phyloP scores from a whole-genome alignment of 371 early-diverging fungal genomes.

The Actinomortierella wolfii region DNA sequence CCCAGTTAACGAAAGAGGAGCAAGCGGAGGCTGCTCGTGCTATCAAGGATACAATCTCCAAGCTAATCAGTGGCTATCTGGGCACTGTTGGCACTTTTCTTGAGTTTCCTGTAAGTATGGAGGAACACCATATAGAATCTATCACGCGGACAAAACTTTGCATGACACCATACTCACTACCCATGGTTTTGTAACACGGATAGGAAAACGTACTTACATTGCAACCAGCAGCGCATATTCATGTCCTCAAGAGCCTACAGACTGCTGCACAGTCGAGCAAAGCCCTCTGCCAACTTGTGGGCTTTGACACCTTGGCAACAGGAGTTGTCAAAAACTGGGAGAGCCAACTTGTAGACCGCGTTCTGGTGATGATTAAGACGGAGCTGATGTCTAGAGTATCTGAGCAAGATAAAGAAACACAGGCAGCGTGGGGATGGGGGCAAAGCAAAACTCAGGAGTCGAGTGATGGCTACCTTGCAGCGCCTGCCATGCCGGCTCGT shows the following conservation, averaged over 20 bases:
- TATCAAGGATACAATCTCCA: constrained; percentile 22
- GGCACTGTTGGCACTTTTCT: constrained; percentile 31
- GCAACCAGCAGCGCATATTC: constrained; percentile 31
- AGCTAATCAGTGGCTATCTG: constrained; percentile 24
- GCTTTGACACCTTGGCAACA: constrained; percentile 28
- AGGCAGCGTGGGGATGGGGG: no score
- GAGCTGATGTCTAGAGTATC: constrained; percentile 16
- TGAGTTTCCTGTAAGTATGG: constrained; percentile 38
- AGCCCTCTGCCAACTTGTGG: constrained; percentile 27
- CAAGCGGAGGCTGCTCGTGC: constrained; percentile 16
- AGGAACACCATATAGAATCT: no score
- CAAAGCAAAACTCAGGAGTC: no score
- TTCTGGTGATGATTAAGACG: constrained; percentile 14
- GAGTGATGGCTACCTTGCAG: no score
- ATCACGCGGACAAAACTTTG: no score
- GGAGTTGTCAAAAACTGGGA: constrained; percentile 41
- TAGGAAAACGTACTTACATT: constrained; percentile 34
- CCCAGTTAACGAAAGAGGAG: constrained; percentile 21
- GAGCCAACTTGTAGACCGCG: constrained; percentile 17
- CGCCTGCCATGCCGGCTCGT: no score
- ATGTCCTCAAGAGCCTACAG: constrained; percentile 31
- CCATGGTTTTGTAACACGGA: no score
- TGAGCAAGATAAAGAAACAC: constrained; percentile 8
- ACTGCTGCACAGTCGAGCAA: constrained; percentile 15
- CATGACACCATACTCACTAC: no score